A percentile compares a stretch with the other conserved stretches of the same genome.
Conservation (phyloP, 441 rosid species). For the Iberis amara region DNA sequence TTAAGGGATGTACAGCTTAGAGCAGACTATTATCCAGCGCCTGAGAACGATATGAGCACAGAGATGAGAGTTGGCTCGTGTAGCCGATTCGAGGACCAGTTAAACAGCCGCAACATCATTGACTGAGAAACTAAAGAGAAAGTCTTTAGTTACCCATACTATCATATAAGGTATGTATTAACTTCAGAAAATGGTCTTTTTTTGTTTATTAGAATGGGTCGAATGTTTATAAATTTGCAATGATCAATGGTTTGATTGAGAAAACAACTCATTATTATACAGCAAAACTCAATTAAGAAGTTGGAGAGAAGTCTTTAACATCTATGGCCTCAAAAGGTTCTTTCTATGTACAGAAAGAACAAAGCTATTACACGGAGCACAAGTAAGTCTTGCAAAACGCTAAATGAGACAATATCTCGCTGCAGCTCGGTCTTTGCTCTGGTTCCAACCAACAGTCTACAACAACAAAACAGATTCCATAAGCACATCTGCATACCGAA, state of each 20-base stretch:
- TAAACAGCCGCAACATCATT: constrained; percentile 49
- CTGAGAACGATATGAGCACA: constrained; percentile 71
- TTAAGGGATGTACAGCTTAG: constrained; percentile 85
- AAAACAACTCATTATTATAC: no score
- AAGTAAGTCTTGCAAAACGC: constrained; percentile 61
- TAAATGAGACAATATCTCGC: constrained; percentile 57
- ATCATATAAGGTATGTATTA: constrained; percentile 2
- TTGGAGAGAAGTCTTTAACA: not conserved
- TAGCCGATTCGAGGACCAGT: constrained; percentile 68
- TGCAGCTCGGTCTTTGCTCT: constrained; percentile 66
- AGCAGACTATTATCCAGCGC: constrained; percentile 87
- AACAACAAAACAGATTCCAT: constrained; percentile 1
- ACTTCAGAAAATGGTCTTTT: constrained; percentile 1
- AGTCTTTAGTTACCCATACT: not conserved
- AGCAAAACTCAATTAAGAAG: no score
- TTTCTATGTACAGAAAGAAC: not conserved
- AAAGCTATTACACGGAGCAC: constrained; percentile 1
- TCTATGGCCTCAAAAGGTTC: not conserved
- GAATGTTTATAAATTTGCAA: constrained; percentile 20
- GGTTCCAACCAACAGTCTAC: constrained; percentile 82
- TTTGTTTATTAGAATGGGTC: not conserved
- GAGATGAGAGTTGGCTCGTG: constrained; percentile 81
- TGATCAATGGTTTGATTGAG: constrained; percentile 1
- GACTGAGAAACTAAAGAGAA: constrained; percentile 40
- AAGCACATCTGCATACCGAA: not conserved